Conservation (phyloP, 805 yeast genomes). For the Saccharomycopsis oosterbeekiorum region DNA sequence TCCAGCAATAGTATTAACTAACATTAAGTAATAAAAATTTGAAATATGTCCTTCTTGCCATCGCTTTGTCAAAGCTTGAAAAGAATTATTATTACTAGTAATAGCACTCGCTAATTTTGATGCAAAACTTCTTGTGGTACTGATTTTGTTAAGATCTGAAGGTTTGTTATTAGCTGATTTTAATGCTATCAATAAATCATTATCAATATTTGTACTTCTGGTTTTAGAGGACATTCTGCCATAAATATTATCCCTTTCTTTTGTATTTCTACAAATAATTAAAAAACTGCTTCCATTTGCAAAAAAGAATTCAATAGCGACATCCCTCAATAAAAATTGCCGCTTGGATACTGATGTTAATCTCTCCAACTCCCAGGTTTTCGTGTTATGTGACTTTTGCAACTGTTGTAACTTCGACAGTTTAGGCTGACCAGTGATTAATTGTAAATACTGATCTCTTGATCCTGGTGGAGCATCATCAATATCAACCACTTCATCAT, state of each 20-base stretch:
- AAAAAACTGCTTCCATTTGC: constrained; percentile 62
- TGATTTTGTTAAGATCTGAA: constrained; percentile 20
- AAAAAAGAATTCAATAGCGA: constrained; percentile 71
- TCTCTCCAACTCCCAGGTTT: constrained; percentile 50
- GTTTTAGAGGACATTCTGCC: constrained; percentile 39
- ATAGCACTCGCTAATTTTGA: constrained; percentile 38
- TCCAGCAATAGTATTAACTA: constrained; percentile 77
- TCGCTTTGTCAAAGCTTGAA: constrained; percentile 45
- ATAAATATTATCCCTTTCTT: constrained; percentile 48
- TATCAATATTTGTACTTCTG: constrained; percentile 41
- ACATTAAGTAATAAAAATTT: constrained; percentile 72
- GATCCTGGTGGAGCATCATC: constrained; percentile 51
- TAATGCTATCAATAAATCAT: constrained; percentile 44
- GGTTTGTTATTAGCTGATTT: constrained; percentile 27
- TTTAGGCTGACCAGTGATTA: constrained; percentile 44
- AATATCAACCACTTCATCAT: constrained; percentile 49
- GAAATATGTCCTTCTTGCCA: constrained; percentile 78
- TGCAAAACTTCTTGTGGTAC: constrained; percentile 28
- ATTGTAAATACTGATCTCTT: constrained; percentile 60
- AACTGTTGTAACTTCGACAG: constrained; percentile 20
- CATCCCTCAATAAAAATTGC: constrained; percentile 68
- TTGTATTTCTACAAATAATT: constrained; percentile 49
- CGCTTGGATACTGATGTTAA: constrained; percentile 61
- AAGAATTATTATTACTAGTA: constrained; percentile 27
- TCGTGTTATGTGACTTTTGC: constrained; percentile 34